Percentiles rank a stretch among this genome's conserved stretches.
These are phyloP conservation scores for Linaria vulgaris DNA, from an alignment of 257 asterid species.

Conservation along the genomic window DNA sequence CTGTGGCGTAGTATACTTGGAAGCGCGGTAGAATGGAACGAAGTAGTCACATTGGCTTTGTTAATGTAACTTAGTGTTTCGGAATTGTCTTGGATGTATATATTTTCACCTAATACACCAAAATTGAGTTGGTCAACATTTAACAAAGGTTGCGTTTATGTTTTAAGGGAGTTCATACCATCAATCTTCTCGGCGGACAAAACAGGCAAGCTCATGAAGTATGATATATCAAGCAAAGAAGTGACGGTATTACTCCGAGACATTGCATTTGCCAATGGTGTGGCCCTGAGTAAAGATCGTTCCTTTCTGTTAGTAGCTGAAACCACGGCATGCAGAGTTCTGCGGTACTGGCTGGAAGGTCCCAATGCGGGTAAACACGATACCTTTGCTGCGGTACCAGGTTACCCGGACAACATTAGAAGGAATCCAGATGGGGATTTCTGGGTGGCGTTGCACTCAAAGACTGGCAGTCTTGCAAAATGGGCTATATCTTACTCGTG, in stretches of 20 bases:
- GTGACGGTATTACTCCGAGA: constrained; percentile 47
- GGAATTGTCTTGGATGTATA: background rate
- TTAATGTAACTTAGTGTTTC: too few relatives aligned
- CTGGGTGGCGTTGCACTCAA: constrained; percentile 71
- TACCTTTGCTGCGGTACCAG: constrained; percentile 48
- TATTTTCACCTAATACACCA: background rate
- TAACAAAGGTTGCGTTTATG: constrained; percentile 12
- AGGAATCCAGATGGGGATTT: constrained; percentile 54
- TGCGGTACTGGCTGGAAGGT: constrained; percentile 56
- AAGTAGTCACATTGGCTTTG: too few relatives aligned
- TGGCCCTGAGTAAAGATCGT: constrained; percentile 54
- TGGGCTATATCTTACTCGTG: constrained; percentile 35
- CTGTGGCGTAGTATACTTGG: too few relatives aligned
- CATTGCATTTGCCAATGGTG: constrained; percentile 69
- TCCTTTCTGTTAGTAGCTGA: constrained; percentile 50
- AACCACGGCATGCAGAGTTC: constrained; percentile 38
- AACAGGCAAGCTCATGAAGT: constrained; percentile 71
- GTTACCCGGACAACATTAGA: constrained; percentile 72
- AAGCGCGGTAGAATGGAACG: too few relatives aligned
- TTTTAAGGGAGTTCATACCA: constrained; percentile 45
- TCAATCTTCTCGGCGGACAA: constrained; percentile 43
- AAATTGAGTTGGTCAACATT: background rate
- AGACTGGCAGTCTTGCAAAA: constrained; percentile 34
- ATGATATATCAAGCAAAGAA: constrained; percentile 43
- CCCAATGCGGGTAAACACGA: constrained; percentile 53